Evolutionary conservation across 2,329 filamentous ascomycete species (phyloP).

Genomic region (Coniochaeta prunicola): DNA sequence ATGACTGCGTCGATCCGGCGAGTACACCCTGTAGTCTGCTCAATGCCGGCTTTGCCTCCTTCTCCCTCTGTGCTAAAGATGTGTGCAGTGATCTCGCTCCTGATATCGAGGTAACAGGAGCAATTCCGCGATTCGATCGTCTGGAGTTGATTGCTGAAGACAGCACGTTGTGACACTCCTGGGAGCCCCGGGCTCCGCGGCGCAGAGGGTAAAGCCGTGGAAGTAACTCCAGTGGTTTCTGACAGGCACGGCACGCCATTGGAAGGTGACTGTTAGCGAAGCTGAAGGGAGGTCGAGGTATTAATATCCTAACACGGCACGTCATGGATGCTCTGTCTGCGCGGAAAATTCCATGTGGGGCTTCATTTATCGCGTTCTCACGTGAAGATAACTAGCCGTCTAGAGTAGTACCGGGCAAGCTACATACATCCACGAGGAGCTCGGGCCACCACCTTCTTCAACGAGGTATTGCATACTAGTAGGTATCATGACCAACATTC

Average conservation of each 20-base stretch:
- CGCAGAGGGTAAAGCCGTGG: conserved; percentile 16
- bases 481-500: too few relatives aligned
- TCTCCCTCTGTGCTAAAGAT: background rate
- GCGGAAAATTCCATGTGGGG: background rate
- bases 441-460: background rate
- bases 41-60: conserved; percentile 1
- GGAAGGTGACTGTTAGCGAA: background rate
- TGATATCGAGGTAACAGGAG: background rate
- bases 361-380: background rate
- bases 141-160: background rate
- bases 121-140: background rate
- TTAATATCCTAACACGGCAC: background rate
- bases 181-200: background rate
- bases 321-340: background rate
- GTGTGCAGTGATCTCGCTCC: background rate
- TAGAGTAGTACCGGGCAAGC: too few relatives aligned
- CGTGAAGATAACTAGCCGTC: background rate
- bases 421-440: too few relatives aligned
- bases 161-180: background rate
- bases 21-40: conserved; percentile 5
- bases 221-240: conserved; percentile 33
- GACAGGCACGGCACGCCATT: conserved; percentile 45
- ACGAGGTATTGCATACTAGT: too few relatives aligned
- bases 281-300: background rate
- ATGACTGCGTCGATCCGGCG: conserved; percentile 32